phyloP scores from a whole-genome alignment of 1,284 basidiomycete genomes.

The Peniophora sp. region DNA sequence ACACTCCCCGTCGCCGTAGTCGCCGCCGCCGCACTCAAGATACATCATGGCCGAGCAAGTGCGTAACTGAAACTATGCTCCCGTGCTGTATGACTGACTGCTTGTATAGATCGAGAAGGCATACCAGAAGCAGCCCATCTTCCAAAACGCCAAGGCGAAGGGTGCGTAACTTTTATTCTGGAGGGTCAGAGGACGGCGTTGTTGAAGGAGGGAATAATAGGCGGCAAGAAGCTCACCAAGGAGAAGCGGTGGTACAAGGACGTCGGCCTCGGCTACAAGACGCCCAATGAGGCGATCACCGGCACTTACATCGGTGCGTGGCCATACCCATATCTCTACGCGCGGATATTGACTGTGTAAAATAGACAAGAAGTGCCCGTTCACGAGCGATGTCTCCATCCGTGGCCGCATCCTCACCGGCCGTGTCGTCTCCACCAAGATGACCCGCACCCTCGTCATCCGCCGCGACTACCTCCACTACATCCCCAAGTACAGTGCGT shows the following conservation, averaged over 20 bases:
- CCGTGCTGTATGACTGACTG: neutral
- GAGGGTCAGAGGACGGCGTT: slow-evolving; percentile 7
- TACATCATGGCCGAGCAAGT: slow-evolving; percentile 61
- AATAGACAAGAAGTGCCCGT: slow-evolving; percentile 98
- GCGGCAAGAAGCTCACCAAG: slow-evolving; percentile 84
- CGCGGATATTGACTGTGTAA: neutral
- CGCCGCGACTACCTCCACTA: slow-evolving; percentile 98
- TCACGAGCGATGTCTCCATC: slow-evolving; percentile 94
- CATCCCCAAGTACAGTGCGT: slow-evolving; percentile 94
- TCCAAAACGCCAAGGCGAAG: slow-evolving; percentile 94
- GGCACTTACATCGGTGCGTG: slow-evolving; percentile 92
- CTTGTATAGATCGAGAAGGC: slow-evolving; percentile 77
- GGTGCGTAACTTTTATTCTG: slow-evolving; percentile 47
- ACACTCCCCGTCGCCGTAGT: slow-evolving; percentile 14
- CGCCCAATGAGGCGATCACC: slow-evolving; percentile 91
- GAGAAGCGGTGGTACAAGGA: slow-evolving; percentile 99
- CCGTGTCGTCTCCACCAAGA: slow-evolving; percentile 97
- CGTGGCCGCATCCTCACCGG: slow-evolving; percentile 98
- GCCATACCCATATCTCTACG: slow-evolving; percentile 1
- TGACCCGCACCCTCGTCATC: slow-evolving; percentile 98
- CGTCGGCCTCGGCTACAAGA: slow-evolving; percentile 96
- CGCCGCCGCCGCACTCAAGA: slow-evolving; percentile 22
- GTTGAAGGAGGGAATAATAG: slow-evolving; percentile 27
- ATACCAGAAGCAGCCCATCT: slow-evolving; percentile 96
- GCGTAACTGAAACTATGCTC: slow-evolving; percentile 15